Evolutionary conservation across 2,329 filamentous ascomycete genomes (phyloP), one percentile per base, ranked within the genome.

Genomic region (Neurospora sp.): DNA sequence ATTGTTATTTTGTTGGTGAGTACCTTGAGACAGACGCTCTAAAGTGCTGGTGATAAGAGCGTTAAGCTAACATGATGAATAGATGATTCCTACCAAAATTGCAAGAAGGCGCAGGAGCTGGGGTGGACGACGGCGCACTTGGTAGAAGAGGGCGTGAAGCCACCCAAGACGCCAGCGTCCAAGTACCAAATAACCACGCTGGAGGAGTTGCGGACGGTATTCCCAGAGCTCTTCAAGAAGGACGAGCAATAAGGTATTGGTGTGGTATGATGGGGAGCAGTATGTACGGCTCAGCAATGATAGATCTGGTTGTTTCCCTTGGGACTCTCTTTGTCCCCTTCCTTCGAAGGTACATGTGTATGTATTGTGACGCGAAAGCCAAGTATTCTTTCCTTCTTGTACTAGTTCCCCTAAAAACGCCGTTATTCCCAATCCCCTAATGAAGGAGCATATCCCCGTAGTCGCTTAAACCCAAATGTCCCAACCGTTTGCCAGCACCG

Each of bases 1-100:
- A 93, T 71, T 98, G 95, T 80, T 99, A 91, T 78, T 99, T 97
- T 79, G 93, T 99, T 74, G 93, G 93, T 96, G 82, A 77, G 91
- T 83, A 28, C 28, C 28, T 83, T 4, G 3, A 3, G 4, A 4
- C 3, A 28, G 28, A 28, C 28, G 28, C 4, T 28, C 3, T 11
- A 19, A 19, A 46, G 37, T 57, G 46, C 8, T 52, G 19, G 23
- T 69, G n/a, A 38, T 36, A 23, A 15, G 12, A 28, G 10, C 1
- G 3, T 19, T 4, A 33, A 39, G 1, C 68, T 72, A 12, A 71
- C 69, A 5, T 69, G 10, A 6, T 46, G 66, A 12, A 8, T 66
- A 93, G 96, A 99, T 78, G 96, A 99, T 78, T 97, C 93, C 0
- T 88, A 88, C 70, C 80, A 89, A 73, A 99, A 99, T 78, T 96